Evolutionary conservation across 352 stramenopile species (phyloP).

Genomic region (Thraustotheca clavata): DNA sequence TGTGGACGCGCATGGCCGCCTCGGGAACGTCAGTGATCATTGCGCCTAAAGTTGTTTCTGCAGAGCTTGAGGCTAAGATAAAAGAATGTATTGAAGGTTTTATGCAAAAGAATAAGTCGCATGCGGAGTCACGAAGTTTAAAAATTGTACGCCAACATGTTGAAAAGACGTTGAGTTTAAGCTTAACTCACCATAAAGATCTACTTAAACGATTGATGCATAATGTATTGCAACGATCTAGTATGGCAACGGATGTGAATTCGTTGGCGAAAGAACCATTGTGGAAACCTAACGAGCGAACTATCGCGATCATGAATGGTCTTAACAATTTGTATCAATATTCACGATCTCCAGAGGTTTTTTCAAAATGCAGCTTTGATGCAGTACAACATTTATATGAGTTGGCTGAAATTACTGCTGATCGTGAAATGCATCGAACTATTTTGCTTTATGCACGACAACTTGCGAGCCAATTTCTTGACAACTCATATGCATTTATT

Average conservation of each 20-base stretch:
- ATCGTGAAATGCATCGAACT: slow-evolving; percentile 7
- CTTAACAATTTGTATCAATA: slow-evolving; percentile 1
- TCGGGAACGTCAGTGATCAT: slow-evolving; percentile 57
- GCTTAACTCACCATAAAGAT: slow-evolving; percentile 80
- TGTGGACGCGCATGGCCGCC: slow-evolving; percentile 76
- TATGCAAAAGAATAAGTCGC: slow-evolving; percentile 53
- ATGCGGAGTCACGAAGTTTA: slow-evolving; percentile 27
- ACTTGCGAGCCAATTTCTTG: slow-evolving; percentile 1
- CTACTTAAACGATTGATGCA: slow-evolving; percentile 85
- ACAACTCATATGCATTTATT: background rate
- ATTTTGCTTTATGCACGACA: slow-evolving; percentile 2
- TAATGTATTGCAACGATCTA: slow-evolving; percentile 13
- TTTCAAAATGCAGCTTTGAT: slow-evolving; percentile 6
- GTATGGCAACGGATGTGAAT: background rate
- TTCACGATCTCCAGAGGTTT: background rate
- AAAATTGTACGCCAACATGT: slow-evolving; percentile 77
- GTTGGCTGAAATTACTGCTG: background rate
- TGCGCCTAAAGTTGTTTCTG: slow-evolving; percentile 69
- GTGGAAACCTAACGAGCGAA: slow-evolving; percentile 13
- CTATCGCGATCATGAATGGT: background rate
- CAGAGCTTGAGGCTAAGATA: slow-evolving; percentile 77
- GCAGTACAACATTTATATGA: slow-evolving; percentile 14
- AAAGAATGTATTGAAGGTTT: slow-evolving; percentile 51
- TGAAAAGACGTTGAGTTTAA: slow-evolving; percentile 80
- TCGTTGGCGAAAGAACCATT: background rate